Evolutionary conservation across 768 basidiomycete species (phyloP), one percentile per base, ranked within the genome.

Genomic region (Collybiopsis luxurians): DNA sequence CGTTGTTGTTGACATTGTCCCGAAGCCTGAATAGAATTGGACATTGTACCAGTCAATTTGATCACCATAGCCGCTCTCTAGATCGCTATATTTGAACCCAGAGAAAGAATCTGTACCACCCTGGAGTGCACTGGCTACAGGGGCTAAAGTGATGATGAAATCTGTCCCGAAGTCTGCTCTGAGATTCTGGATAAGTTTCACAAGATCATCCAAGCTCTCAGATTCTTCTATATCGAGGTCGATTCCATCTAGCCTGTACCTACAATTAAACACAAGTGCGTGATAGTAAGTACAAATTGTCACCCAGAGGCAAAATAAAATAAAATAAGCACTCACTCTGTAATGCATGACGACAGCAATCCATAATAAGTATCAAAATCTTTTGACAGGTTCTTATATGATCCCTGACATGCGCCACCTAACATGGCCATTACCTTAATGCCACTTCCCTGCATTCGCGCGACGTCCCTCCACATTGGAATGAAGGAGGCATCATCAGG

Each of bases 11-110:
- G 60, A 60, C 11, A 68, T 49, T 1, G 57, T 45, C 3, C 67
- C 67, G 36, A 66, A 67, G 27, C 67, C 67, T 12, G 59, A 63
- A 51, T 67, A 67, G 53, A 66, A 67, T 45, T 68, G 67, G 17
- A 63, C 66, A 52, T 67, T 68, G 52, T 65, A 67, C 64, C 63
- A 67, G 9, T 47, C 43, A 10, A 68, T 68, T 6, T 61, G 31
- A 13, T 17, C 11, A 0, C 60, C 63, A 42, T 60, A 48, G 13
- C 28, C 36, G 0, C 52, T 15, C 31, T 68, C 67, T 0, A 68
- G 55, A 1, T 31, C 12, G 21, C 61, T 47, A 46, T 68, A 68
- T 51, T 66, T 59, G 48, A 68, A 68, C 2, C 67, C 67, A 36
- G 66, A 67, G 34, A 68, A 61, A 38, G 36, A 17, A 17, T 38